Evolutionary conservation across 441 rosid species (phyloP).

Genomic region (Flueggea neowawraea): DNA sequence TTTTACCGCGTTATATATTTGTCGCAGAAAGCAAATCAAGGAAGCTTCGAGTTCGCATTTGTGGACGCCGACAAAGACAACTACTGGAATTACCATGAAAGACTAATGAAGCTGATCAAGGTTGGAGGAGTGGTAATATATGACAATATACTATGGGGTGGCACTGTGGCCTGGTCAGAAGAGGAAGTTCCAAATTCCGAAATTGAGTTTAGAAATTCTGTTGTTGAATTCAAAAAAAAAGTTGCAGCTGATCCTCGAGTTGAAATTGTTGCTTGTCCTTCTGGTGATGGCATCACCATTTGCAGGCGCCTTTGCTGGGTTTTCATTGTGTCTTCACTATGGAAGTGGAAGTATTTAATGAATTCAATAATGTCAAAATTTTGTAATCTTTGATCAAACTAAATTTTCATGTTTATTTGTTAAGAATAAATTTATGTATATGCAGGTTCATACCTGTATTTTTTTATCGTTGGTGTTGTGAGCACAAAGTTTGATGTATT

Average conservation of each 20-base stretch:
- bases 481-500: no score
- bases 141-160: constrained; percentile 67
- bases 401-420: no score
- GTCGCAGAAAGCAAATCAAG: constrained; percentile 49
- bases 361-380: no score
- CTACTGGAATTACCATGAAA: constrained; percentile 47
- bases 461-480: no score
- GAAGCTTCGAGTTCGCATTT: constrained; percentile 61
- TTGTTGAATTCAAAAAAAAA: constrained; percentile 35
- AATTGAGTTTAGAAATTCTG: constrained; percentile 13
- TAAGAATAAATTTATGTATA: no score
- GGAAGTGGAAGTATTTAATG: no score
- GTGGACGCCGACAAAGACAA: constrained; percentile 69
- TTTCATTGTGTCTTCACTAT: no score
- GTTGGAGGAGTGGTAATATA: constrained; percentile 56
- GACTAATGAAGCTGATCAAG: constrained; percentile 44
- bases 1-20: no score
- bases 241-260: constrained; percentile 52
- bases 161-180: constrained; percentile 44
- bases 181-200: constrained; percentile 19
- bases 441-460: no score
- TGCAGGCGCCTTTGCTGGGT: neutral
- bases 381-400: no score
- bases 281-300: no score
- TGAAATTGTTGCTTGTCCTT: constrained; percentile 13